These are phyloP conservation scores for Quercus dentata DNA, from an alignment of 306 rosid species.

Conservation along the genomic window DNA sequence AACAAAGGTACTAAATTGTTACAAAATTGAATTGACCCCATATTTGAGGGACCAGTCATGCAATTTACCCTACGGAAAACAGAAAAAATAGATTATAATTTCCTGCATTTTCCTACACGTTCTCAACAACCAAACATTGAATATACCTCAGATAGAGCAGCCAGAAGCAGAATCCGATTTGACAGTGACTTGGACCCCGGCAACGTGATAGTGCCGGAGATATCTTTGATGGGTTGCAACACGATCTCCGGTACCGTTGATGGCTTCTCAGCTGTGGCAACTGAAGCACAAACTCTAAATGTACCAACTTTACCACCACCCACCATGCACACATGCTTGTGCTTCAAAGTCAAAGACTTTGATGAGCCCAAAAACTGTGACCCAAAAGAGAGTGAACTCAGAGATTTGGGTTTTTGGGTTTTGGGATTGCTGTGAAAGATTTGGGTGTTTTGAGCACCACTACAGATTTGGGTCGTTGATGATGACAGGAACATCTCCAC, in stretches of 20 bases:
- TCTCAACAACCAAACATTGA: not conserved
- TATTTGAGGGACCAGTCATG: too few relatives aligned
- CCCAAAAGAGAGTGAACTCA: slow-evolving; percentile 46
- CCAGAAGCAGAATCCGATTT: slow-evolving; percentile 87
- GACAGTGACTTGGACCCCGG: slow-evolving; percentile 97
- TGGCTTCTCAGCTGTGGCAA: slow-evolving; percentile 70
- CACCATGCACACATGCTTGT: slow-evolving; percentile 22
- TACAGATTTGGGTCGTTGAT: slow-evolving; percentile 65
- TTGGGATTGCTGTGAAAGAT: too few relatives aligned
- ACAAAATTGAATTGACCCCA: too few relatives aligned
- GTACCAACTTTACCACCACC: slow-evolving; percentile 29
- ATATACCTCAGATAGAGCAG: slow-evolving; percentile 97
- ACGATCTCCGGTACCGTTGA: slow-evolving; percentile 78
- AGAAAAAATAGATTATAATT: too few relatives aligned
- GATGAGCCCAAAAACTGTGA: slow-evolving; percentile 46
- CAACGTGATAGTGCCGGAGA: slow-evolving; percentile 74
- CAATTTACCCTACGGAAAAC: not conserved
- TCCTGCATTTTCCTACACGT: not conserved
- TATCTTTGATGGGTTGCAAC: slow-evolving; percentile 84
- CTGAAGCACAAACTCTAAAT: slow-evolving; percentile 56
- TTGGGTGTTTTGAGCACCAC: slow-evolving; percentile 39
- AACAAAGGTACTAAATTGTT: too few relatives aligned
- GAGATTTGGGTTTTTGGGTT: slow-evolving; percentile 52
- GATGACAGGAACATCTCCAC: slow-evolving; percentile 86
- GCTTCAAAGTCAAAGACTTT: slow-evolving; percentile 44